Evolutionary conservation across 2,329 filamentous ascomycete species (phyloP), one percentile per base, ranked within the genome.

Genomic region (Chaetomium globosum): DNA sequence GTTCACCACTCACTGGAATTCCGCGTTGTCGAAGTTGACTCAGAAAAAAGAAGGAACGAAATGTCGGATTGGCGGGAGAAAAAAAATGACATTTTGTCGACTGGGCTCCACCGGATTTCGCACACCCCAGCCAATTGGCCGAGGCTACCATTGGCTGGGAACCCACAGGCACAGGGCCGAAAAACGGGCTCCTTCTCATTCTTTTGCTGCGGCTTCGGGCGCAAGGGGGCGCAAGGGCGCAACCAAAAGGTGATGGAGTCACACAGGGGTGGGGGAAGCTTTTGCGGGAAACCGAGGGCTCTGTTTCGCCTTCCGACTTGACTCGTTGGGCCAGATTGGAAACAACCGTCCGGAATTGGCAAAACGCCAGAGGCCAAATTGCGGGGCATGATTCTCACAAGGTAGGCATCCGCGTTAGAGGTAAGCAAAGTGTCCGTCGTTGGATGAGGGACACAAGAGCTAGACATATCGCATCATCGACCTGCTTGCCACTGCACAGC

Each of bases 1-100:
- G 53, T 53, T 61, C 26, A n/a, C 13, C 31, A 36, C 21, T 33
- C 61, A 55, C 63, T 59, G n/a, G 53, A 54, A 60, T 58, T 66
- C 51, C 62, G 16, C 39, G 39, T 64, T 63, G 58, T 52, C 54
- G 64, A 55, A 60, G 58, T 58, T 62, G 66, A 65, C 62, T 52
- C 63, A 60, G 52, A 52, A 61, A 64, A 66, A 55, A 66, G 65
- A 67, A 65, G 68, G 58, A 59, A 65, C 63, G 48, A 65, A 63
- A 65, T 55, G 58, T 53, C 57, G 48, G 61, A 48, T 59, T 63
- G 59, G 51, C 51, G 65, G 52, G 64, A 33, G 51, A 67, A 67
- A 69, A 69, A 72, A 72, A 70, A 68, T 48, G 54, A 36, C 56
- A 64, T 55, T 61, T 68, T 61, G 65, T 67, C 65, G 63, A 52